These are phyloP conservation scores for Pseudevernia furfuracea DNA, from an alignment of 495 filamentous ascomycete species.

Conservation along the genomic window DNA sequence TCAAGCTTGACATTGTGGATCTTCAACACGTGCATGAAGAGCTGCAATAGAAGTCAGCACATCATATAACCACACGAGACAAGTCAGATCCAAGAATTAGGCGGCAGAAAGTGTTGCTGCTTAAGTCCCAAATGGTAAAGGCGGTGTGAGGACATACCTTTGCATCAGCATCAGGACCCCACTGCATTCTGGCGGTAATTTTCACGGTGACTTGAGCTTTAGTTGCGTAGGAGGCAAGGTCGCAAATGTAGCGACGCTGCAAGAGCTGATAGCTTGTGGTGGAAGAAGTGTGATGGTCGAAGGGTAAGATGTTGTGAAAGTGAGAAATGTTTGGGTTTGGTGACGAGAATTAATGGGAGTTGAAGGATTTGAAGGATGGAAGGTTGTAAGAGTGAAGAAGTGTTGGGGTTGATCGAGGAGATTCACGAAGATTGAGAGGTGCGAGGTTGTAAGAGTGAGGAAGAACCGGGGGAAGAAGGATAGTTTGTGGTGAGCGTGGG, in stretches of 20 bases:
- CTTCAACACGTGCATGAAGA: conserved; percentile 9
- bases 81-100: background rate
- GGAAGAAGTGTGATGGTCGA: background rate
- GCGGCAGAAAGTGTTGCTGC: background rate
- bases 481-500: background rate
- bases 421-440: background rate
- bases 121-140: background rate
- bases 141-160: background rate
- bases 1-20: conserved; percentile 9
- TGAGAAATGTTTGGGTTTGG: background rate
- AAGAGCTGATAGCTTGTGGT: background rate
- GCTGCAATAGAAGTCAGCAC: background rate
- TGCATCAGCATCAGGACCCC: conserved; percentile 9
- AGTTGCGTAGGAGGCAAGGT: background rate
- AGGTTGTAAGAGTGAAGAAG: background rate
- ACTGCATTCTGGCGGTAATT: conserved; percentile 8
- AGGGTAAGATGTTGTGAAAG: background rate
- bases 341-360: no score
- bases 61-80: background rate
- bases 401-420: background rate
- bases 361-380: background rate
- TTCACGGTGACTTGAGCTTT: background rate
- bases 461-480: background rate
- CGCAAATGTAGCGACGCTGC: background rate
- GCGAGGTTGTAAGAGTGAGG: background rate